A percentile compares a stretch with the other conserved stretches of the same genome.
phyloP scores from a whole-genome alignment of 192 early-diverging fungal species.

The Tieghemiomyces parasiticus region DNA sequence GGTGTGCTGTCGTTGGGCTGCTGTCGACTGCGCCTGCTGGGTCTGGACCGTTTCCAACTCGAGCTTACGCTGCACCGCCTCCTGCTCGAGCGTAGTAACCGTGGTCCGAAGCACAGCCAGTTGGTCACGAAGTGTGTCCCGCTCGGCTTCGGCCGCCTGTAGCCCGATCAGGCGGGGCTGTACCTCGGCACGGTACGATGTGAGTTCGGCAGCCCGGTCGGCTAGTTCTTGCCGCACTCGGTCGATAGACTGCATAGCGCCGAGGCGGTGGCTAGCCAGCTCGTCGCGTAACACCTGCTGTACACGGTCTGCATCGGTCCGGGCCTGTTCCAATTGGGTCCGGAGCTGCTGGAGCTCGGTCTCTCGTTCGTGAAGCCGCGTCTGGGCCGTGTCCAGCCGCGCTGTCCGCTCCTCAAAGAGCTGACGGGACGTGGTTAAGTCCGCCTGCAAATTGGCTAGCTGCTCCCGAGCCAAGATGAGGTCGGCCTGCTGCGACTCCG shows the following conservation, averaged over 20 bases:
- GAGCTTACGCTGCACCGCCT: constrained; percentile 14
- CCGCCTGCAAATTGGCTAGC: constrained; percentile 22
- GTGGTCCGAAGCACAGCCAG: constrained; percentile 14
- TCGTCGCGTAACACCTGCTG: constrained; percentile 13
- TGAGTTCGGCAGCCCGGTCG: constrained; percentile 15
- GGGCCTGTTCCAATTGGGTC: constrained; percentile 11
- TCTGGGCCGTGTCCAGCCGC: constrained; percentile 17
- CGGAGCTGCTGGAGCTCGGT: constrained; percentile 24
- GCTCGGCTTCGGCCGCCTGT: constrained; percentile 21
- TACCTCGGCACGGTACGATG: not conserved
- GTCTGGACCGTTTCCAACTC: constrained; percentile 26
- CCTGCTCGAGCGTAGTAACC: constrained; percentile 13
- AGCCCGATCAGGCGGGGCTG: not conserved
- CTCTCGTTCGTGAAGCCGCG: constrained; percentile 26
- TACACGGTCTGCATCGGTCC: constrained; percentile 16
- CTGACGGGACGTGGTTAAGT: constrained; percentile 27
- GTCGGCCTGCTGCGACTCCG: constrained; percentile 7
- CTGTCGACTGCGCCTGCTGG: constrained; percentile 17
- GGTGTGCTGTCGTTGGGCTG: constrained; percentile 15
- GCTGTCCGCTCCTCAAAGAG: constrained; percentile 30
- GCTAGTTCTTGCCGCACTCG: constrained; percentile 13
- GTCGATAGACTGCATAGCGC: constrained; percentile 12
- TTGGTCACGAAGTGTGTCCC: constrained; percentile 23
- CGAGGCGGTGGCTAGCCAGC: constrained; percentile 16
- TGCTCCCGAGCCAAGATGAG: constrained; percentile 18